Evolutionary conservation across 2,329 filamentous ascomycete species (phyloP).

Genomic region (Botrytis porri): DNA sequence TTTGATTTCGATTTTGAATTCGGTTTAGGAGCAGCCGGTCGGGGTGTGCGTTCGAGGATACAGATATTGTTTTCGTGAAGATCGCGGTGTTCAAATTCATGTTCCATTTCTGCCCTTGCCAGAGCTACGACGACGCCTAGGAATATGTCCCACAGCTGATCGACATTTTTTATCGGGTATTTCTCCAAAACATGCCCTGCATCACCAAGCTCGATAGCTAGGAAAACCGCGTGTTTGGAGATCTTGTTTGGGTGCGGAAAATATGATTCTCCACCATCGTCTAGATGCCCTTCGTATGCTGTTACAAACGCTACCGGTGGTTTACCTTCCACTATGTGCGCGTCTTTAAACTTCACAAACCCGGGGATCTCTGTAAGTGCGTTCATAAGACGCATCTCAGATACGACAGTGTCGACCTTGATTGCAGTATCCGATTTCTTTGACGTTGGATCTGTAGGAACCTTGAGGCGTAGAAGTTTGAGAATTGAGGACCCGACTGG

Average conservation of each 20-base stretch:
- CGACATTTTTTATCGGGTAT: constrained; percentile 47
- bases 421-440: constrained; percentile 26
- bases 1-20: constrained; percentile 1
- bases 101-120: constrained; percentile 55
- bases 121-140: constrained; percentile 58
- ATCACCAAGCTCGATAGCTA: constrained; percentile 62
- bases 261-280: constrained; percentile 44
- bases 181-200: constrained; percentile 60
- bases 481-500: constrained; percentile 60
- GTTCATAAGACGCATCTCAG: constrained; percentile 62
- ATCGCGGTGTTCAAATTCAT: constrained; percentile 64
- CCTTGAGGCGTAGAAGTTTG: constrained; percentile 57
- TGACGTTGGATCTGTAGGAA: constrained; percentile 27
- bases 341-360: constrained; percentile 64
- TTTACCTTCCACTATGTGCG: constrained; percentile 57
- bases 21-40: background rate
- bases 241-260: constrained; percentile 62
- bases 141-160: constrained; percentile 62
- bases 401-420: constrained; percentile 48
- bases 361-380: constrained; percentile 62
- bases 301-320: constrained; percentile 52
- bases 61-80: constrained; percentile 65
- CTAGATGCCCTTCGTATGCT: constrained; percentile 42
- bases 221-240: constrained; percentile 54
- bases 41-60: constrained; percentile 38